Evolutionary conservation across 768 basidiomycete species (phyloP).

Genomic region (Hemileccinum impolitum): DNA sequence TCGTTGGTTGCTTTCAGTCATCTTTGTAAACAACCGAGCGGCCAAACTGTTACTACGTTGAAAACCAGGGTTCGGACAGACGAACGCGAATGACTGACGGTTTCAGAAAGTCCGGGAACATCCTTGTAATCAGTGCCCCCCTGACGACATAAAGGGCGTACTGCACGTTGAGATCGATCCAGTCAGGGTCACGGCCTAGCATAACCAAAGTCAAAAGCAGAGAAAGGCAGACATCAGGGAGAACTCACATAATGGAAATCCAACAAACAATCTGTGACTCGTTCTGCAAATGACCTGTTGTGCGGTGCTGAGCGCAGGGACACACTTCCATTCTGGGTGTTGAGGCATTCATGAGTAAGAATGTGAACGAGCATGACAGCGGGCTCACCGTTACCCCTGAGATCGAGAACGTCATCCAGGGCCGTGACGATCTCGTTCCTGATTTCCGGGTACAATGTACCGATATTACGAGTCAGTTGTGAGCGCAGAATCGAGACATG

Average conservation of each 20-base stretch:
- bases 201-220: background rate
- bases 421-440: constrained; percentile 41
- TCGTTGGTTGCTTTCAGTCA: constrained; percentile 1
- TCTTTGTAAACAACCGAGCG: constrained; percentile 11
- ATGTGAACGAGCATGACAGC: background rate
- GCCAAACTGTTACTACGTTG: constrained; percentile 12
- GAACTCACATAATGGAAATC: constrained; percentile 40
- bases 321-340: constrained; percentile 36
- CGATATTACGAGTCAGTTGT: constrained; percentile 38
- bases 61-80: background rate
- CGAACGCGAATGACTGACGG: constrained; percentile 20
- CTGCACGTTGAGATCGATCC: constrained; percentile 26
- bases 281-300: constrained; percentile 39
- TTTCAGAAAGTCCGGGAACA: constrained; percentile 33
- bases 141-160: constrained; percentile 30
- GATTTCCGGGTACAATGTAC: constrained; percentile 36
- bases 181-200: constrained; percentile 39
- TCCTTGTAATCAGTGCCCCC: constrained; percentile 18
- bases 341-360: background rate
- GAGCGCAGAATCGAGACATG: constrained; percentile 29
- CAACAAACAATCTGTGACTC: constrained; percentile 47
- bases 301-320: constrained; percentile 27
- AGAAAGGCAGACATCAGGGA: background rate
- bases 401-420: constrained; percentile 36
- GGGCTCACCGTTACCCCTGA: constrained; percentile 11